Conservation (phyloP, 345 rosid genomes). For the Corchorus capsularis region DNA sequence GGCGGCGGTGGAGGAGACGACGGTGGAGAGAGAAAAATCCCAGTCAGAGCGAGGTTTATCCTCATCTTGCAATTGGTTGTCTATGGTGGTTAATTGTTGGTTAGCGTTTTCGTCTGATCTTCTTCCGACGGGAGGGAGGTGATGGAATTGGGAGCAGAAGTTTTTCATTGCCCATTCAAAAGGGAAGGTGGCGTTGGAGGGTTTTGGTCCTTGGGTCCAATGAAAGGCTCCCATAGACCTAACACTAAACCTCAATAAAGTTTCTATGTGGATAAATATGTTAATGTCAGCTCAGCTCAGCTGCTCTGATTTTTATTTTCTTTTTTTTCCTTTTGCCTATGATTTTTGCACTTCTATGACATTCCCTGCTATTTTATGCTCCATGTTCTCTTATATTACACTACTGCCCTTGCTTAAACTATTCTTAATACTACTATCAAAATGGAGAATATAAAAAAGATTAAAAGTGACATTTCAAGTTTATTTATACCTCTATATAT, state of each 20-base stretch:
- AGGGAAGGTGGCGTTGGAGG: slow-evolving; percentile 27
- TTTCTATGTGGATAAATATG: slow-evolving; percentile 27
- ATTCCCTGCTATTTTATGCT: not conserved
- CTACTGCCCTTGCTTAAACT: slow-evolving; percentile 7
- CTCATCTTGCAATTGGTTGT: too few species aligned
- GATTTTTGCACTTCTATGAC: not conserved
- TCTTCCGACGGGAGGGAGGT: too few species aligned
- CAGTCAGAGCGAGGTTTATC: slow-evolving; percentile 54
- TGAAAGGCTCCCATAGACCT: slow-evolving; percentile 42
- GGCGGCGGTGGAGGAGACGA: slow-evolving; percentile 47
- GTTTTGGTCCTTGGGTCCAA: slow-evolving; percentile 41
- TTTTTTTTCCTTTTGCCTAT: not conserved
- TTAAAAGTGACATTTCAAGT: too few species aligned
- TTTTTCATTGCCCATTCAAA: slow-evolving; percentile 67
- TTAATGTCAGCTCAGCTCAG: too few species aligned
- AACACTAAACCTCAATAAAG: not conserved
- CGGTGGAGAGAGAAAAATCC: slow-evolving; percentile 59
- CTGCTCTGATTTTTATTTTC: not conserved
- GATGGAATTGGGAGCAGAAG: slow-evolving; percentile 27
- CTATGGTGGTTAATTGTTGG: too few species aligned
- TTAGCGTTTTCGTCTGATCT: too few species aligned
- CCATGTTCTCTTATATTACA: slow-evolving; percentile 6
- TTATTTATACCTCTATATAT: too few species aligned
- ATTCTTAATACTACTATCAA: not conserved
- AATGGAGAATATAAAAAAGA: too few species aligned